Evolutionary conservation across 768 basidiomycete species (phyloP).

Genomic region (Dioszegia aurantiaca): DNA sequence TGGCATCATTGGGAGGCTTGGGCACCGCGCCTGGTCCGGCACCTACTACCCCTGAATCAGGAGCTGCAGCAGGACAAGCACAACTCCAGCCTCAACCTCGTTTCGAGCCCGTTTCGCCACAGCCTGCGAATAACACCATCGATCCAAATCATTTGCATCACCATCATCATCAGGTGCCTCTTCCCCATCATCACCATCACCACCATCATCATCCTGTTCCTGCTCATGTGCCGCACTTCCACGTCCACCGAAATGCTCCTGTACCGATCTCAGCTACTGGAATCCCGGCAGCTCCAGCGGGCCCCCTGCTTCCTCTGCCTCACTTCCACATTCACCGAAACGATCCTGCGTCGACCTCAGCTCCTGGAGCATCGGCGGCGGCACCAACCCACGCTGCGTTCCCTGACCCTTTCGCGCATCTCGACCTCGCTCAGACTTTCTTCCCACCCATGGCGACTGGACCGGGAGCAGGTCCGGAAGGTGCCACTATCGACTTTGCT

Average conservation of each 20-base stretch:
- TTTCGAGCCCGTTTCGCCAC: constrained; percentile 7
- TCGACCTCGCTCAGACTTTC: too few species aligned
- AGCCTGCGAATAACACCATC: neutral
- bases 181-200: constrained; percentile 19
- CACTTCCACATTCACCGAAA: constrained; percentile 6
- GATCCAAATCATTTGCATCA: constrained; percentile 9
- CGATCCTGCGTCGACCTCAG: neutral
- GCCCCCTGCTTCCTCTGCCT: constrained; percentile 3
- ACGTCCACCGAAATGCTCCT: neutral
- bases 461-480: too few species aligned
- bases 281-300: too few species aligned
- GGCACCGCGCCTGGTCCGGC: neutral
- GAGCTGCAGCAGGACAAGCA: neutral
- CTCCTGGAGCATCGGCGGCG: neutral
- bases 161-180: constrained; percentile 5
- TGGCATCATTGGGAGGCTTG: neutral
- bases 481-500: constrained; percentile 11
- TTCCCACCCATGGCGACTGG: too few species aligned
- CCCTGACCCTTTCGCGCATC: too few species aligned
- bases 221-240: constrained; percentile 4
- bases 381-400: too few species aligned
- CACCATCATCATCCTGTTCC: constrained; percentile 9
- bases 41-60: neutral
- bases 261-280: neutral
- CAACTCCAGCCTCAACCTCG: neutral